These are phyloP conservation scores for Aaosphaeria arxii DNA, from an alignment of 2,329 filamentous ascomycete genomes.

Conservation along the genomic window DNA sequence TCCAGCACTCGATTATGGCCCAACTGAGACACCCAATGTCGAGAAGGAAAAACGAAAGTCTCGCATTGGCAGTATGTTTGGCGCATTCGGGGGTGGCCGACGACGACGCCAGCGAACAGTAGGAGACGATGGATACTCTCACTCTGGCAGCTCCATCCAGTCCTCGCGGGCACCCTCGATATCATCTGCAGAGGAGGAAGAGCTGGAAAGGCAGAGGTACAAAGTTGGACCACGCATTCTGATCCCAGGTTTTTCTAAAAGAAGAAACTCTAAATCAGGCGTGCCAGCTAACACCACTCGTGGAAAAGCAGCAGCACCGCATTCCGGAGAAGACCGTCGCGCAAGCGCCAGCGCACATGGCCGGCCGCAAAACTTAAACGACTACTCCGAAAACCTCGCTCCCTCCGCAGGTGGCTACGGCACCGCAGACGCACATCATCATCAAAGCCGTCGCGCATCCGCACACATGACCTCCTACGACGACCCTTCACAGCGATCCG, in stretches of 20 bases:
- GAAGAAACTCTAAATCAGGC: slow-evolving; percentile 15
- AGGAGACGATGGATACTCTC: slow-evolving; percentile 32
- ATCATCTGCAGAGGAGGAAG: slow-evolving; percentile 30
- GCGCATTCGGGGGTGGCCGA: slow-evolving; percentile 19
- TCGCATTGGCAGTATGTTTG: slow-evolving; percentile 21
- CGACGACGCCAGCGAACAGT: slow-evolving; percentile 18
- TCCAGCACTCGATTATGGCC: slow-evolving; percentile 61
- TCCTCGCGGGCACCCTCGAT: slow-evolving; percentile 8
- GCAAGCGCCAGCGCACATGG: not conserved
- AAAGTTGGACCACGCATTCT: slow-evolving; percentile 32
- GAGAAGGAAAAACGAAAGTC: slow-evolving; percentile 24
- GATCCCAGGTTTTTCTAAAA: slow-evolving; percentile 26
- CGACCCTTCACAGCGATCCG: slow-evolving; percentile 9
- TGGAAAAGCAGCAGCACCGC: slow-evolving; percentile 16
- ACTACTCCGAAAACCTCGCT: not conserved
- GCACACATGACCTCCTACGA: slow-evolving; percentile 17
- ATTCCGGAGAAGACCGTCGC: not conserved
- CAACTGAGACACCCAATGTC: slow-evolving; percentile 12
- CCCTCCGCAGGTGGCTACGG: not conserved
- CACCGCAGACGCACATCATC: slow-evolving; percentile 7
- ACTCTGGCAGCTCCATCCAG: slow-evolving; percentile 11
- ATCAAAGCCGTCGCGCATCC: slow-evolving; percentile 20
- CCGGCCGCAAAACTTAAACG: not conserved
- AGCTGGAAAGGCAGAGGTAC: slow-evolving; percentile 28
- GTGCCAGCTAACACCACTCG: slow-evolving; percentile 11